Evolutionary conservation across 441 rosid genomes (phyloP).

Genomic region (Rhodomyrtus psidioides): DNA sequence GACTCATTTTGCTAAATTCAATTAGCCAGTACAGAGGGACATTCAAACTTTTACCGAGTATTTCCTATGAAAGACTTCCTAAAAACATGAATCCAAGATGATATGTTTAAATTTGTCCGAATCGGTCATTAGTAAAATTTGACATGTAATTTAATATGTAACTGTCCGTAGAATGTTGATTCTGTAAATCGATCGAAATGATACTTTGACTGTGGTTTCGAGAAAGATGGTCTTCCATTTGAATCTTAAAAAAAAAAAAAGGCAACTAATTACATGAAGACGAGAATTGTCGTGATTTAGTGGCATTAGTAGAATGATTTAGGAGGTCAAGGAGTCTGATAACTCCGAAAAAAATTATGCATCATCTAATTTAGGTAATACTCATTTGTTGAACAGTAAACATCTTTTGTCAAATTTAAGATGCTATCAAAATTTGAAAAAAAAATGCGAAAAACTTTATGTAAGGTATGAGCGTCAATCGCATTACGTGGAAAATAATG

Average conservation of each 20-base stretch:
- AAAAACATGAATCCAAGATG: not conserved
- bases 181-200: too few relatives aligned
- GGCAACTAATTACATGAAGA: not conserved
- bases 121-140: not conserved
- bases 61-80: not conserved
- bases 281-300: too few relatives aligned
- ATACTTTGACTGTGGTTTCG: not conserved
- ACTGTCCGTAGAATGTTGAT: not conserved
- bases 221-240: not conserved
- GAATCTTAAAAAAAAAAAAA: not conserved
- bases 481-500: not conserved
- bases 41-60: not conserved
- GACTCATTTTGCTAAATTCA: not conserved
- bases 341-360: not conserved
- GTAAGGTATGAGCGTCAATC: not conserved
- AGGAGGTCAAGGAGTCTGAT: not conserved
- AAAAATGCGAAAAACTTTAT: not conserved
- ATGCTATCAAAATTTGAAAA: too few relatives aligned
- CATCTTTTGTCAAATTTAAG: too few relatives aligned
- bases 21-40: not conserved
- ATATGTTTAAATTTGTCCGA: not conserved
- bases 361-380: not conserved
- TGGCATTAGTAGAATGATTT: not conserved
- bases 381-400: not conserved
- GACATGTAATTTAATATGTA: not conserved